Percentiles rank a stretch among this genome's conserved stretches.
Evolutionary conservation across 169 alveolate species (phyloP).

Genomic region (Condylostoma magnum): DNA sequence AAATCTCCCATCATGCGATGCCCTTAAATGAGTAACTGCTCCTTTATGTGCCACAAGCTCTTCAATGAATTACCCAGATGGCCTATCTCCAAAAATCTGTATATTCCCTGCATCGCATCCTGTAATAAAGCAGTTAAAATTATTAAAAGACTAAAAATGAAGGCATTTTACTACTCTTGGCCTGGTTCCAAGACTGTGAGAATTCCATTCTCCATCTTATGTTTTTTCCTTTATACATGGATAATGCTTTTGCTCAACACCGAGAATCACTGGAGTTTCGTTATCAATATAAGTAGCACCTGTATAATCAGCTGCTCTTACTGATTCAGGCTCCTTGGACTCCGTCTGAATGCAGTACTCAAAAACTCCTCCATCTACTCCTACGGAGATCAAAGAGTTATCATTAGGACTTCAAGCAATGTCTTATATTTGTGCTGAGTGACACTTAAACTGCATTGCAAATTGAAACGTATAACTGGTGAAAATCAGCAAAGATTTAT

Average conservation of each 20-base stretch:
- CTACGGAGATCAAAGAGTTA: constrained; percentile 33
- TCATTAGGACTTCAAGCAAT: constrained; percentile 45
- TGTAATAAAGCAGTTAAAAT: neutral
- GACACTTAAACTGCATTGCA: constrained; percentile 36
- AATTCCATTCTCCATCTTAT: constrained; percentile 2
- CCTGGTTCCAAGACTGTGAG: neutral
- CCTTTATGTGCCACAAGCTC: constrained; percentile 61
- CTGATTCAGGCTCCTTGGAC: neutral
- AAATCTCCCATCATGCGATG: constrained; percentile 68
- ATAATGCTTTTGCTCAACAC: no score
- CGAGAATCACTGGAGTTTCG: no score
- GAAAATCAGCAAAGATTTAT: constrained; percentile 57
- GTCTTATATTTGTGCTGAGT: constrained; percentile 38
- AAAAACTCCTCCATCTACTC: constrained; percentile 51
- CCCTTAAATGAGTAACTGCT: constrained; percentile 51
- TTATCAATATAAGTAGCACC: no score
- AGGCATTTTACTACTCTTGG: constrained; percentile 10
- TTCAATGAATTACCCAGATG: neutral
- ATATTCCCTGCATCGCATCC: constrained; percentile 3
- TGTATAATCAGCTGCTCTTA: no score
- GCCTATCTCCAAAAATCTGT: neutral
- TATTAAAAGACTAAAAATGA: constrained; percentile 23
- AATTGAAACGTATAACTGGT: constrained; percentile 57
- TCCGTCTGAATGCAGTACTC: constrained; percentile 17
- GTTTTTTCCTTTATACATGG: no score